These are phyloP conservation scores for Aristolochia contorta DNA, from an alignment of 164 flowering plant genomes.

Conservation along the genomic window DNA sequence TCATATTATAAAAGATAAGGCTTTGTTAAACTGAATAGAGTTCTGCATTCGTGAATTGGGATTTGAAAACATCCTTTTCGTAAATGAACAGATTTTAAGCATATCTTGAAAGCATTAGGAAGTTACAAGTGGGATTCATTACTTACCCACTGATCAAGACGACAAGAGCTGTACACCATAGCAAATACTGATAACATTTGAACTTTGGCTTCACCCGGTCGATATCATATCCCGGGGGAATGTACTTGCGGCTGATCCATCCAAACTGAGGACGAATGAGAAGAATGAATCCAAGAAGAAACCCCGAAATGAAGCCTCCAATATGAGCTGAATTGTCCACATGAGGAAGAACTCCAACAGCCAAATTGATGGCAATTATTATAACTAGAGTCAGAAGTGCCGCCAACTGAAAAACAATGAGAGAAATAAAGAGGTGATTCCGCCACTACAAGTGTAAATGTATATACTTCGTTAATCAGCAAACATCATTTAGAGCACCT, in stretches of 20 bases:
- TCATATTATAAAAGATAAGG: no score
- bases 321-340: slow-evolving; percentile 56
- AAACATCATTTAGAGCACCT: slow-evolving; percentile 25
- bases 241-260: slow-evolving; percentile 34
- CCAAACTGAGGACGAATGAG: slow-evolving; percentile 65
- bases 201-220: slow-evolving; percentile 35
- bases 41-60: no score
- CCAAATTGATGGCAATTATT: slow-evolving; percentile 40
- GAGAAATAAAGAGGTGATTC: not conserved
- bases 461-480: not conserved
- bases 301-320: slow-evolving; percentile 58
- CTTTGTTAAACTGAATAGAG: no score
- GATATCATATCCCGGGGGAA: slow-evolving; percentile 37
- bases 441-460: not conserved
- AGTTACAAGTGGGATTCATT: not conserved
- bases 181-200: slow-evolving; percentile 43
- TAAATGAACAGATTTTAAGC: no score
- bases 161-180: slow-evolving; percentile 28
- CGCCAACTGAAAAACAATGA: slow-evolving; percentile 30
- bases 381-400: slow-evolving; percentile 32
- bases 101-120: no score
- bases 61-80: no score
- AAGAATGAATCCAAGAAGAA: slow-evolving; percentile 56
- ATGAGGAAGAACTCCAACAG: slow-evolving; percentile 41
- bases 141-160: slow-evolving; percentile 22